Base-by-base conservation (phyloP, 257 asterid species). In the Solanum pennellii region DNA sequence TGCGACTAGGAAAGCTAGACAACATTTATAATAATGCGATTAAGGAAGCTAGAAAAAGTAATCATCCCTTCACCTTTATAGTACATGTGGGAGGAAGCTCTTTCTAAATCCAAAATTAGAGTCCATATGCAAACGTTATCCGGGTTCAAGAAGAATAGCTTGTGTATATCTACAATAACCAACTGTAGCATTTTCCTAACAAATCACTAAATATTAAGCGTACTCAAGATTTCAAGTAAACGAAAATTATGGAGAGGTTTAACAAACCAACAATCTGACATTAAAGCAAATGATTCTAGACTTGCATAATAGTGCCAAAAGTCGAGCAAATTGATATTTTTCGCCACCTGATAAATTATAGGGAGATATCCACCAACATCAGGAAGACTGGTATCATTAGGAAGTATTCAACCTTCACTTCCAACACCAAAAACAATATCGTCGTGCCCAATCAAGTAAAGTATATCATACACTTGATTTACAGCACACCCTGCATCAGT, bases 111-210 rank as follows among this genome's bases (percentile, higher is more conserved):
- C 99, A 86, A 10, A 94, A 88, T 94, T 95, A 9, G 98, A 84
- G 86, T 95, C 98, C 33, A 89, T 87, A 37, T 94, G 96, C 88
- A 96, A 89, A 87, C 91, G 91, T 87, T 98, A 98, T 52, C 95
- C 92, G 33, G 62, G 88, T 23, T 97, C 98, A 3, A 95, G 91
- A 3, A 97, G 98, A 85, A 96, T 95, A 29, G 95, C 96, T 83
- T 94, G 99, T 76, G 98, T 92, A 49, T 96, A 96, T 89, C 99
- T 91, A 87, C 98, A 95, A 86, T 95, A 94, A 75, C 98, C 99
- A 29, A 96, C 92, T 23, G 98, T 96, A 37, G 92, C 89, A 84
- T 86, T 74, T 71, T 94, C 96, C 99, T 96, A 86, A 88, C 16
- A 10, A 77, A 86, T 62, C 39, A 84, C 3, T 68, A 49, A 37